A percentile compares a stretch with the other conserved stretches of the same genome.
phyloP scores from a whole-genome alignment of 2,329 filamentous ascomycete species.

The Cadophora malorum region DNA sequence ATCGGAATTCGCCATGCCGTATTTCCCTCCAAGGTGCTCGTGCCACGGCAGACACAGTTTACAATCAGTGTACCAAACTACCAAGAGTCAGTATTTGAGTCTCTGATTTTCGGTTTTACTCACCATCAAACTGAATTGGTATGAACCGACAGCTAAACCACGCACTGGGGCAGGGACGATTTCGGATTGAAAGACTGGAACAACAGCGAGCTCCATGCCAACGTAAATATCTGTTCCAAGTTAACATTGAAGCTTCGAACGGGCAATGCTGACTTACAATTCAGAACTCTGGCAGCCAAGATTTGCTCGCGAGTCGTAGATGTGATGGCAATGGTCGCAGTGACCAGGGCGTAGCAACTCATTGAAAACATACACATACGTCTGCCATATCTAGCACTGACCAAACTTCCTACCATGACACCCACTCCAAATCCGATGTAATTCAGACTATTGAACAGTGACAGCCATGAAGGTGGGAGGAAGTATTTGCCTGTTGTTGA shows the following conservation, averaged over 20 bases:
- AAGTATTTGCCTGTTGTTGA: conserved; percentile 9
- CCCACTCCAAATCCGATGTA: conserved; percentile 5
- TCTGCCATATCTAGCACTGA: conserved; percentile 7
- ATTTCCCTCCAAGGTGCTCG: conserved; percentile 4
- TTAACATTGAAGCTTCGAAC: neutral
- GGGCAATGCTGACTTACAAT: neutral
- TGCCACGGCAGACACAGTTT: conserved; percentile 14
- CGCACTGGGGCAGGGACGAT: conserved; percentile 4
- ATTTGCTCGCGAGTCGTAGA: conserved; percentile 16
- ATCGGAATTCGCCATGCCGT: conserved; percentile 14
- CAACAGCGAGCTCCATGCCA: conserved; percentile 14
- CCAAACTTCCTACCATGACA: conserved; percentile 8
- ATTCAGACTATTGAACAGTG: conserved; percentile 8
- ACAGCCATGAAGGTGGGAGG: conserved; percentile 4
- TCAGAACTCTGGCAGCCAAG: conserved; percentile 7
- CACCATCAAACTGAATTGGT: conserved; percentile 16
- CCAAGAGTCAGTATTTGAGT: neutral
- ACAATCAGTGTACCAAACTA: conserved; percentile 9
- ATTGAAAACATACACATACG: conserved; percentile 11
- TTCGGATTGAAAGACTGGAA: conserved; percentile 8
- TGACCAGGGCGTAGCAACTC: conserved; percentile 7
- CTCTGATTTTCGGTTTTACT: neutral
- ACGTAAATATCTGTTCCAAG: conserved; percentile 6
- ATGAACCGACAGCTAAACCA: conserved; percentile 3
- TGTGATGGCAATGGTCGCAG: conserved; percentile 8